Evolutionary conservation across 1,284 basidiomycete species (phyloP).

Genomic region (Cryptococcus jaspeensis): DNA sequence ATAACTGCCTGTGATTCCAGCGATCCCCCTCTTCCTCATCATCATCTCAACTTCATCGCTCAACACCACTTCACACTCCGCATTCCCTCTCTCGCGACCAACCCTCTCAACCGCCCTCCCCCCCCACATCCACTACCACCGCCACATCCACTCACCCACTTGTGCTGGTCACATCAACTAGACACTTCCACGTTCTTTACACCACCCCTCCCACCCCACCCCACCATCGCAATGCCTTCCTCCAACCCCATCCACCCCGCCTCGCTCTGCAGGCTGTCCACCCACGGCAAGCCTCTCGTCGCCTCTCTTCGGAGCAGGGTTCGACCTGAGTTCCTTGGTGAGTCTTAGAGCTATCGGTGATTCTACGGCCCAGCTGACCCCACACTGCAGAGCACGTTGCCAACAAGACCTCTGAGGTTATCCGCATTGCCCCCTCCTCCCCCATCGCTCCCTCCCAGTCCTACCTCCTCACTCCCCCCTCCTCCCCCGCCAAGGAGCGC

Average conservation of each 20-base stretch:
- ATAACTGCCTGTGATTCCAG: neutral
- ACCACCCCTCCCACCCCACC: neutral
- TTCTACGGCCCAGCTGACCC: constrained; percentile 9
- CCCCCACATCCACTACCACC: constrained; percentile 1
- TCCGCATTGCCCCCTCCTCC: constrained; percentile 33
- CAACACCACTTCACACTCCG: neutral
- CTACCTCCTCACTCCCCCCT: constrained; percentile 57
- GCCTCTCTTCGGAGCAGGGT: constrained; percentile 43
- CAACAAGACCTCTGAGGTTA: constrained; percentile 40
- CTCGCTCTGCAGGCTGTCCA: constrained; percentile 64
- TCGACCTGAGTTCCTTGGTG: constrained; percentile 65
- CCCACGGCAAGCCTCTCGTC: constrained; percentile 66
- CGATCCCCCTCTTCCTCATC: neutral
- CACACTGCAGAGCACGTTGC: constrained; percentile 54
- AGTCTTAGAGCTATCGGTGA: constrained; percentile 50
- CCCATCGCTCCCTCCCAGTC: constrained; percentile 18
- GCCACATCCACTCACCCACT: neutral
- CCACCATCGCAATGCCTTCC: constrained; percentile 6
- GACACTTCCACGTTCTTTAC: neutral
- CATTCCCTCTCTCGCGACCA: neutral
- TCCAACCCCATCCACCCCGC: constrained; percentile 53
- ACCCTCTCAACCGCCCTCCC: neutral
- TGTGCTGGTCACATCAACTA: too few relatives aligned
- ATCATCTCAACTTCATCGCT: neutral
- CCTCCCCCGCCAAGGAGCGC: constrained; percentile 57